These are phyloP conservation scores for Sesbania bispinosa DNA, from an alignment of 306 rosid species.

Conservation along the genomic window DNA sequence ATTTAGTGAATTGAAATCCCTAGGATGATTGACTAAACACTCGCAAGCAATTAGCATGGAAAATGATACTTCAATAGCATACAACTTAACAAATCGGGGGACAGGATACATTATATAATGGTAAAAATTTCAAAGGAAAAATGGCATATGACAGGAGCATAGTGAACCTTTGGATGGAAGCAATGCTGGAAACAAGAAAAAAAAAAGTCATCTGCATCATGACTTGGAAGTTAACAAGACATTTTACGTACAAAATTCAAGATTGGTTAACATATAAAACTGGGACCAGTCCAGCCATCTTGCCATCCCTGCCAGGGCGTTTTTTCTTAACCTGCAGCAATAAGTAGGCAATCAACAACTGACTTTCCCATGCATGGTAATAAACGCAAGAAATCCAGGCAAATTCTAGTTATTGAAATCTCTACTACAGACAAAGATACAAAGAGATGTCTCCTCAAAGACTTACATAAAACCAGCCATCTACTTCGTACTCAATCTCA, in stretches of 20 bases:
- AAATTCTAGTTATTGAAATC: constrained; percentile 10
- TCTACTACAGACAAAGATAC: constrained; percentile 5
- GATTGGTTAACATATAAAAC: constrained; percentile 81
- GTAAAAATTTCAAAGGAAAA: background rate
- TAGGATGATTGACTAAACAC: constrained; percentile 19
- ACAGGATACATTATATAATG: constrained; percentile 5
- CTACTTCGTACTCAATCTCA: constrained; percentile 92
- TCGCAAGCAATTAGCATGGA: background rate
- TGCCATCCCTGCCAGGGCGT: constrained; percentile 99
- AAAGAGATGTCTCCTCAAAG: background rate
- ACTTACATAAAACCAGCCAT: constrained; percentile 99
- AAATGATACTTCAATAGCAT: background rate
- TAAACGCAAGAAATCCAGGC: background rate
- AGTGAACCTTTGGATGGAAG: background rate
- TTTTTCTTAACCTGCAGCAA: constrained; percentile 89
- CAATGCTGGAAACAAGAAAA: background rate
- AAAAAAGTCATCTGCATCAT: constrained; percentile 20
- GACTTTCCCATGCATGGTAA: background rate
- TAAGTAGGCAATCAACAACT: constrained; percentile 20
- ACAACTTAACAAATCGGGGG: constrained; percentile 12
- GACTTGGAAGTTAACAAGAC: constrained; percentile 10
- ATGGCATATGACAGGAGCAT: background rate
- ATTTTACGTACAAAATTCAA: constrained; percentile 40
- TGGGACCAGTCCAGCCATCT: constrained; percentile 97
- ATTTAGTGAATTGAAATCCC: background rate